phyloP scores from a whole-genome alignment of 352 stramenopile species.

The Phytopythium kandeliae region DNA sequence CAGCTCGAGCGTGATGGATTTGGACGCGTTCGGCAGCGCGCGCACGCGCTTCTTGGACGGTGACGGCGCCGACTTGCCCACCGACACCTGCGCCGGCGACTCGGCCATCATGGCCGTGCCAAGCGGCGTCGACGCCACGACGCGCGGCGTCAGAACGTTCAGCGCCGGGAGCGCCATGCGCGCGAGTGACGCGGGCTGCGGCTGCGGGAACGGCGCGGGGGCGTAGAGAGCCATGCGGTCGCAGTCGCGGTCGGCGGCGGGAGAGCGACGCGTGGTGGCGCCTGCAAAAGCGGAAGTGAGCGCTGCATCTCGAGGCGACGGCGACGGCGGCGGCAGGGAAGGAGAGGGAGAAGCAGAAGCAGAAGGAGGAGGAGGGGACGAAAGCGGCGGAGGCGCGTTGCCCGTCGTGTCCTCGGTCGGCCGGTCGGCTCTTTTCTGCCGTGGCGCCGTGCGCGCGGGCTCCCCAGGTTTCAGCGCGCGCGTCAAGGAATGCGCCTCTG shows the following conservation, averaged over 20 bases:
- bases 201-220: constrained; percentile 15
- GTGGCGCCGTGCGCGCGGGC: not conserved
- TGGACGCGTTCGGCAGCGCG: constrained; percentile 67
- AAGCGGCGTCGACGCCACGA: constrained; percentile 14
- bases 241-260: constrained; percentile 15
- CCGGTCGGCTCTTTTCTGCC: not conserved
- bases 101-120: constrained; percentile 10
- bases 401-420: not conserved
- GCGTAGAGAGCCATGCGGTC: constrained; percentile 3
- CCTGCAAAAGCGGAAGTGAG: not conserved
- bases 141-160: constrained; percentile 21
- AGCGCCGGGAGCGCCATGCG: constrained; percentile 59
- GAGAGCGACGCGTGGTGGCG: not conserved
- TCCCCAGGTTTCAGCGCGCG: constrained; percentile 1
- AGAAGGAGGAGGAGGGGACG: no score
- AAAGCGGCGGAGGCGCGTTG: no score
- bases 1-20: constrained; percentile 70
- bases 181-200: constrained; percentile 24
- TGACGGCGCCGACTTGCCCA: constrained; percentile 1
- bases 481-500: not conserved
- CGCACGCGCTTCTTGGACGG: constrained; percentile 66
- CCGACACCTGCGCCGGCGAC: constrained; percentile 21
- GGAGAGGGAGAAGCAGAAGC: no score
- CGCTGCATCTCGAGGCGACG: not conserved
- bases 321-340: no score